Evolutionary conservation across 176 grass and related monocot genomes (phyloP).

Genomic region (Oryza glumipatula): DNA sequence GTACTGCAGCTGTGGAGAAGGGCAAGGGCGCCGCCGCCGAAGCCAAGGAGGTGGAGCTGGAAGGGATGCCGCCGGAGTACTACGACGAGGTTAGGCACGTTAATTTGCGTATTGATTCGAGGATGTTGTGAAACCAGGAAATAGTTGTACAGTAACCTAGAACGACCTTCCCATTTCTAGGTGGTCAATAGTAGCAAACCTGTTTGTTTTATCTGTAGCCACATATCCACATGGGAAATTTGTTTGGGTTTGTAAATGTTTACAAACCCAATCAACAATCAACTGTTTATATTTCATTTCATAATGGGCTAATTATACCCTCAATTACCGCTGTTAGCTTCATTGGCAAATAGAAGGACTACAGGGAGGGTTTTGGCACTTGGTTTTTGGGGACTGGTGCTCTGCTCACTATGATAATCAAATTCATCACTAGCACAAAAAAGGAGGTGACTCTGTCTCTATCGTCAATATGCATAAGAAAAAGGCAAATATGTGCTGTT

Average conservation of each 20-base stretch:
- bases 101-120: neutral
- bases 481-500: neutral
- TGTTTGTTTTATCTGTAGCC: neutral
- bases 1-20: conserved; percentile 46
- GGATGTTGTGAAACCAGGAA: neutral
- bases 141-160: neutral
- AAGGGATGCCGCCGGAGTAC: conserved; percentile 62
- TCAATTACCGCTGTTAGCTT: neutral
- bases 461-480: neutral
- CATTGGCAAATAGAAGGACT: neutral
- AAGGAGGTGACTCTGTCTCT: neutral
- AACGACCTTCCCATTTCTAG: neutral
- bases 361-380: neutral
- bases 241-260: neutral
- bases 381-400: neutral
- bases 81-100: conserved; percentile 63
- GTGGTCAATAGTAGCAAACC: neutral
- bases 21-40: conserved; percentile 25
- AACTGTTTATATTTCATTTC: neutral
- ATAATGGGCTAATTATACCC: neutral
- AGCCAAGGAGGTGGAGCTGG: conserved; percentile 29
- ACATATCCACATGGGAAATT: neutral
- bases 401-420: neutral
- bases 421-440: neutral
- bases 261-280: neutral